These are phyloP conservation scores for Pleurotus tuoliensis DNA, from an alignment of 768 basidiomycete genomes.

Conservation along the genomic window DNA sequence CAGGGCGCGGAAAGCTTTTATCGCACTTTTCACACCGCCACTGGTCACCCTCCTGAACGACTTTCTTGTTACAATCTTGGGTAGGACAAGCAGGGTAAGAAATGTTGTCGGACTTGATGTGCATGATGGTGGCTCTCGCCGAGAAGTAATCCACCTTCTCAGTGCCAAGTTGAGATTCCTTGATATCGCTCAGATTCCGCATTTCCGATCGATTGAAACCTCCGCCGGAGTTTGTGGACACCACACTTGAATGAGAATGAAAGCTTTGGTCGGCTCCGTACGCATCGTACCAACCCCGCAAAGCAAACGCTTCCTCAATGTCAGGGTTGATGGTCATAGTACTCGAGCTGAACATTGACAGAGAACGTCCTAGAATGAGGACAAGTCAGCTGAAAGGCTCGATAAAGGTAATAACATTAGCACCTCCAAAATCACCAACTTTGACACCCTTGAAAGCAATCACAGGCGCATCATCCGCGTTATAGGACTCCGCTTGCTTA, in stretches of 20 bases:
- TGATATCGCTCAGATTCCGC: slow-evolving; percentile 72
- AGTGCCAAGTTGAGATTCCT: slow-evolving; percentile 69
- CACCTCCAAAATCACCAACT: slow-evolving; percentile 89
- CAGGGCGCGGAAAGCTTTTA: slow-evolving; percentile 61
- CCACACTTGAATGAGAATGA: slow-evolving; percentile 59
- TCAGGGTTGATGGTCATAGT: slow-evolving; percentile 87
- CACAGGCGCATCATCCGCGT: slow-evolving; percentile 57
- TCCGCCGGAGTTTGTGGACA: slow-evolving; percentile 31
- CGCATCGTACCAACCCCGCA: slow-evolving; percentile 92
- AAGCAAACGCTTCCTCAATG: slow-evolving; percentile 78
- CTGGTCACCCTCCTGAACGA: slow-evolving; percentile 57
- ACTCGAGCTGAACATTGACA: slow-evolving; percentile 81
- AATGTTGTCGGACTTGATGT: slow-evolving; percentile 79
- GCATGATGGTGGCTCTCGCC: slow-evolving; percentile 78
- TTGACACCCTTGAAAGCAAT: slow-evolving; percentile 93
- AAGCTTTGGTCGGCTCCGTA: slow-evolving; percentile 61
- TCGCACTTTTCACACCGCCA: slow-evolving; percentile 97
- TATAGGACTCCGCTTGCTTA: slow-evolving; percentile 83
- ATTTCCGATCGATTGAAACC: slow-evolving; percentile 70
- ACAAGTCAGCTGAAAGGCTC: slow-evolving; percentile 1
- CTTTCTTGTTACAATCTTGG: slow-evolving; percentile 86
- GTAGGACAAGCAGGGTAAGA: slow-evolving; percentile 87
- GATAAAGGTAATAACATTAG: slow-evolving; percentile 8
- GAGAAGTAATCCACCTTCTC: slow-evolving; percentile 83
- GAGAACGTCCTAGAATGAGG: slow-evolving; percentile 57